Conservation (phyloP, 2,329 filamentous ascomycete genomes). For the Ilyonectria robusta region DNA sequence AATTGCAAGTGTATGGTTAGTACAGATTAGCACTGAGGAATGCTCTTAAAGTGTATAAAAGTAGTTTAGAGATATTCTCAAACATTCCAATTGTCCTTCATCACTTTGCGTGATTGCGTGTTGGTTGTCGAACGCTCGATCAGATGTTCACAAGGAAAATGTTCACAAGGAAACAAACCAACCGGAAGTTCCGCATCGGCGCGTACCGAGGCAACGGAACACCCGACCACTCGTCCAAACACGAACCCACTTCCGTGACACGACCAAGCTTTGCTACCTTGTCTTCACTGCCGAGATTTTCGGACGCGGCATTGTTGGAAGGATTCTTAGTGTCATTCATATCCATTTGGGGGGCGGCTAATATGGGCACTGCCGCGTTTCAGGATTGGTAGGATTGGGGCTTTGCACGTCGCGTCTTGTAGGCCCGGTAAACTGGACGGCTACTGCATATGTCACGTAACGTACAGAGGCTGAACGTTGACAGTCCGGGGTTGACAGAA, state of each 20-base stretch:
- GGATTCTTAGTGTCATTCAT: slow-evolving; percentile 16
- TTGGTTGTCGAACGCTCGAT: not conserved
- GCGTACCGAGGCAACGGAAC: not conserved
- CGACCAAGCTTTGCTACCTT: not conserved
- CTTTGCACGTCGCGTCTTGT: slow-evolving; percentile 4
- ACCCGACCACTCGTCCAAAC: not conserved
- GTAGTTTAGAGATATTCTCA: not conserved
- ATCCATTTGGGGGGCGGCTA: slow-evolving; percentile 4
- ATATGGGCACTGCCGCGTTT: slow-evolving; percentile 27
- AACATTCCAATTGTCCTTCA: not conserved
- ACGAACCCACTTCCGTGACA: not conserved
- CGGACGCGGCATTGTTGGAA: not conserved
- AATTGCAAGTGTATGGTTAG: not conserved
- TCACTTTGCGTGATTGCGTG: not conserved
- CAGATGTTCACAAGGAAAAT: too few species aligned
- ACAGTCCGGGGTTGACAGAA: not conserved
- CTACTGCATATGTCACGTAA: not conserved
- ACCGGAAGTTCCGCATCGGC: not conserved
- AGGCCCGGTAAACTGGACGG: not conserved
- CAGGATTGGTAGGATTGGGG: slow-evolving; percentile 24
- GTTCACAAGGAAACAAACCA: not conserved
- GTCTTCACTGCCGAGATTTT: slow-evolving; percentile 15
- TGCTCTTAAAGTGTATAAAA: not conserved
- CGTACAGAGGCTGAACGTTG: not conserved
- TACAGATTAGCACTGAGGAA: fast-evolving